phyloP scores from a whole-genome alignment of 306 rosid genomes.

The Styphnolobium japonicum region DNA sequence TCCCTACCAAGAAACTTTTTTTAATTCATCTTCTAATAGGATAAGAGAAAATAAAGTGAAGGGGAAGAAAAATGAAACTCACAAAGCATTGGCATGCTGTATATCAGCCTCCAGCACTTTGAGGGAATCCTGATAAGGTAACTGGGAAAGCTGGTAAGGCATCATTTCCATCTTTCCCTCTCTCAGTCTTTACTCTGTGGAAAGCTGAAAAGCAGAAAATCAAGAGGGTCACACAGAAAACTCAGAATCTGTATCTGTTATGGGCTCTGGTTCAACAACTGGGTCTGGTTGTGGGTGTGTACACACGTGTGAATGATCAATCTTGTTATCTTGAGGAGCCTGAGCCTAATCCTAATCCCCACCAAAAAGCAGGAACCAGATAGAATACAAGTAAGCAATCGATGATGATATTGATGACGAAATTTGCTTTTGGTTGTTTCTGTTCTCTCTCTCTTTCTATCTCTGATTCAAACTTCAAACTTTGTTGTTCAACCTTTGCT shows the following conservation, averaged over 20 bases:
- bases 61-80: constrained; percentile 24
- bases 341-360: not conserved
- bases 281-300: too few species aligned
- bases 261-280: too few species aligned
- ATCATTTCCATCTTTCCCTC: constrained; percentile 51
- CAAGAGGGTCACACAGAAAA: not conserved
- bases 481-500: too few species aligned
- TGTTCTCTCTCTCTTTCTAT: too few species aligned
- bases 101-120: constrained; percentile 85
- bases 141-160: constrained; percentile 64
- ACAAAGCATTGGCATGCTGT: constrained; percentile 93
- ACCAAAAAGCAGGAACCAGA: not conserved
- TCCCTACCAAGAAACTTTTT: not conserved
- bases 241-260: too few species aligned
- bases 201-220: not conserved
- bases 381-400: not conserved
- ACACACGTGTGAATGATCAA: constrained; percentile 14
- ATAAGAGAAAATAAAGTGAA: not conserved
- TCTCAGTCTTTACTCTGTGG: not conserved
- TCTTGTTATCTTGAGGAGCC: not conserved
- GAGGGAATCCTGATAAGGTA: constrained; percentile 74
- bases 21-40: too few species aligned
- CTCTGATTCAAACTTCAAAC: too few species aligned
- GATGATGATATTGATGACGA: too few species aligned
- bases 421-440: not conserved